A percentile compares a stretch with the other conserved stretches of the same genome.
These are phyloP conservation scores for Colletotrichum gloeosporioides DNA, from an alignment of 2,329 filamentous ascomycete species.

Conservation along the genomic window DNA sequence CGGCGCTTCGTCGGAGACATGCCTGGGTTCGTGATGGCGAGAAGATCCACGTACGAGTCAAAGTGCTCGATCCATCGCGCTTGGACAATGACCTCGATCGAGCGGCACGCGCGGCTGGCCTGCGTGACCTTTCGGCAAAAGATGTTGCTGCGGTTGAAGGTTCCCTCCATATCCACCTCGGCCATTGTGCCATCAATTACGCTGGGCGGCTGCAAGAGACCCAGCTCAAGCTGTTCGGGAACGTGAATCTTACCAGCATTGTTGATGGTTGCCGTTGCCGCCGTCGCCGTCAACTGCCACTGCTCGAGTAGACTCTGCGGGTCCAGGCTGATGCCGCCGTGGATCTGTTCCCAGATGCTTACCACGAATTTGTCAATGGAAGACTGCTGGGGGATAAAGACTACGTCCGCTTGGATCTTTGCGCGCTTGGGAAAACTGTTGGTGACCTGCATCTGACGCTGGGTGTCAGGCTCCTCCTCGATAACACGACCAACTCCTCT, in stretches of 20 bases:
- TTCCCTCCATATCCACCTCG: constrained; percentile 17
- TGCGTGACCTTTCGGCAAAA: constrained; percentile 37
- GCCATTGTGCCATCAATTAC: not conserved
- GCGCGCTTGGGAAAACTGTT: constrained; percentile 26
- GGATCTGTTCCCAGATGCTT: constrained; percentile 39
- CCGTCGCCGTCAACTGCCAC: constrained; percentile 24
- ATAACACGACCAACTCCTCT: not conserved
- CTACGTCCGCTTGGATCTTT: constrained; percentile 6
- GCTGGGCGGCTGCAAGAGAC: constrained; percentile 15
- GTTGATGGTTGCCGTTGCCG: constrained; percentile 23
- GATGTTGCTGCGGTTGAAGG: constrained; percentile 34
- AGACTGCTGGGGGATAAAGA: constrained; percentile 18
- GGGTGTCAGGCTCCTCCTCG: constrained; percentile 16
- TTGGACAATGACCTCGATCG: constrained; percentile 63
- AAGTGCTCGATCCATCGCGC: constrained; percentile 62
- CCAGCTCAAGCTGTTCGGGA: constrained; percentile 16
- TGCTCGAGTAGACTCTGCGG: constrained; percentile 33
- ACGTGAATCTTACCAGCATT: constrained; percentile 17
- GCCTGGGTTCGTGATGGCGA: constrained; percentile 41
- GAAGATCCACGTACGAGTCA: constrained; percentile 51
- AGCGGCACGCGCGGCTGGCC: constrained; percentile 57
- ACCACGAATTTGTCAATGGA: constrained; percentile 34
- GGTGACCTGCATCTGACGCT: constrained; percentile 23
- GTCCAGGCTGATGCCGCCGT: constrained; percentile 32
- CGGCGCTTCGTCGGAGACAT: constrained; percentile 52